A percentile compares a stretch with the other conserved stretches of the same genome.
These are phyloP conservation scores for Poronia punctata DNA, from an alignment of 495 filamentous ascomycete genomes.

Conservation along the genomic window DNA sequence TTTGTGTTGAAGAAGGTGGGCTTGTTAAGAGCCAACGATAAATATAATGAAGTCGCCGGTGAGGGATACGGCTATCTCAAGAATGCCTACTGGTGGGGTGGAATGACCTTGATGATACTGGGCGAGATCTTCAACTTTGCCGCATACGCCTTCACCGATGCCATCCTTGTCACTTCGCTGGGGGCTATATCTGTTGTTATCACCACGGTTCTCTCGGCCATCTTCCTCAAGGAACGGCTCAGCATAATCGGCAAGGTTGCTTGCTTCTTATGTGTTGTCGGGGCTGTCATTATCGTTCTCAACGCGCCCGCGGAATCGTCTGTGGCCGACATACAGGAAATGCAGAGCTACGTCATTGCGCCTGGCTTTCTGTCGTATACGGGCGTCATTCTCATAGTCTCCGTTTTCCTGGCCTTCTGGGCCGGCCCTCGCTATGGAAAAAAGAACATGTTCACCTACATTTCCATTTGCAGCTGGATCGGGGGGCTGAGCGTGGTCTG, in stretches of 20 bases:
- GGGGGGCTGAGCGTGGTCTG: slow-evolving; percentile 92
- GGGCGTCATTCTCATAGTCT: slow-evolving; percentile 73
- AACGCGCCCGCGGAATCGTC: slow-evolving; percentile 86
- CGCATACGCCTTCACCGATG: slow-evolving; percentile 95
- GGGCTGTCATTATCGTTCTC: slow-evolving; percentile 86
- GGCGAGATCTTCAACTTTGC: slow-evolving; percentile 97
- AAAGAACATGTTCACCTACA: slow-evolving; percentile 95
- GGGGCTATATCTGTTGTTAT: slow-evolving; percentile 95
- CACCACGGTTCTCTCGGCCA: slow-evolving; percentile 85
- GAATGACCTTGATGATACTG: slow-evolving; percentile 96
- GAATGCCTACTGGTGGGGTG: slow-evolving; percentile 91
- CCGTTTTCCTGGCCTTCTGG: slow-evolving; percentile 68
- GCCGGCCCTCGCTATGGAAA: slow-evolving; percentile 86
- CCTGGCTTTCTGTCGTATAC: slow-evolving; percentile 84
- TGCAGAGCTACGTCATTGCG: slow-evolving; percentile 80
- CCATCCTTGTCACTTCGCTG: slow-evolving; percentile 89
- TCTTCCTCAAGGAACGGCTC: slow-evolving; percentile 91
- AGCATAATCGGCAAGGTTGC: slow-evolving; percentile 95
- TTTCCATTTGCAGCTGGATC: slow-evolving; percentile 90
- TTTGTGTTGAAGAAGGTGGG: slow-evolving; percentile 96
- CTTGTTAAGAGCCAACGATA: slow-evolving; percentile 83
- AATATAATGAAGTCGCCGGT: slow-evolving; percentile 93
- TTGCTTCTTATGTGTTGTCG: slow-evolving; percentile 91
- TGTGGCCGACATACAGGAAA: slow-evolving; percentile 83
- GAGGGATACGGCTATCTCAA: slow-evolving; percentile 98